Percentiles rank a stretch among this genome's conserved stretches.
Evolutionary conservation across 2,329 filamentous ascomycete genomes (phyloP).

Genomic region (Penicillium brevicompactum): DNA sequence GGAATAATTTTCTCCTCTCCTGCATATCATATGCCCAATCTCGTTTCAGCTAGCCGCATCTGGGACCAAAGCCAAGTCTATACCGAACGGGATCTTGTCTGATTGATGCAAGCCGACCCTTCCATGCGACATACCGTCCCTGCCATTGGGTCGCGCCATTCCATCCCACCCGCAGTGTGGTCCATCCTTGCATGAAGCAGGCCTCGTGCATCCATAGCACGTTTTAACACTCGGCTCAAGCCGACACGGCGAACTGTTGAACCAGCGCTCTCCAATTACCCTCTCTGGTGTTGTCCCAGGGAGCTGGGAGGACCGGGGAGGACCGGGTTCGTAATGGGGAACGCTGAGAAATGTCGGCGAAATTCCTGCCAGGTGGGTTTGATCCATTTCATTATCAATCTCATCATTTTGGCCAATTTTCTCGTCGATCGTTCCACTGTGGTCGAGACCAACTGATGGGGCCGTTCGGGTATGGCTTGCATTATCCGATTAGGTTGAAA

Average conservation of each 20-base stretch:
- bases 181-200: neutral
- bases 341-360: conserved; percentile 11
- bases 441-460: neutral
- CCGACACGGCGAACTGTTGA: conserved; percentile 2
- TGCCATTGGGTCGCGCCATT: neutral
- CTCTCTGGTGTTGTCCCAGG: neutral
- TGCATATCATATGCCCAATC: conserved; percentile 1
- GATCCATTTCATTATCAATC: neutral
- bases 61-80: neutral
- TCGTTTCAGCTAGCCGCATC: neutral
- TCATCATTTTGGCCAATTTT: neutral
- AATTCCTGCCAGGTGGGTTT: conserved; percentile 12
- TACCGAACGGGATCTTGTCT: neutral
- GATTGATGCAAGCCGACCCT: neutral
- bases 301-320: neutral
- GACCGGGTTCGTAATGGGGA: conserved; percentile 9
- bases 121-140: neutral
- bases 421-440: neutral
- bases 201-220: neutral
- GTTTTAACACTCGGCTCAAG: conserved; percentile 1
- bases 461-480: neutral
- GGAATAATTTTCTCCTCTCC: neutral
- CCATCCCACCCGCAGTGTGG: neutral
- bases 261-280: neutral
- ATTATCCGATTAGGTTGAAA: neutral